A percentile compares a stretch with the other conserved stretches of the same genome.
phyloP scores from a whole-genome alignment of 805 yeast species.

The Pichia pseudocactophila region DNA sequence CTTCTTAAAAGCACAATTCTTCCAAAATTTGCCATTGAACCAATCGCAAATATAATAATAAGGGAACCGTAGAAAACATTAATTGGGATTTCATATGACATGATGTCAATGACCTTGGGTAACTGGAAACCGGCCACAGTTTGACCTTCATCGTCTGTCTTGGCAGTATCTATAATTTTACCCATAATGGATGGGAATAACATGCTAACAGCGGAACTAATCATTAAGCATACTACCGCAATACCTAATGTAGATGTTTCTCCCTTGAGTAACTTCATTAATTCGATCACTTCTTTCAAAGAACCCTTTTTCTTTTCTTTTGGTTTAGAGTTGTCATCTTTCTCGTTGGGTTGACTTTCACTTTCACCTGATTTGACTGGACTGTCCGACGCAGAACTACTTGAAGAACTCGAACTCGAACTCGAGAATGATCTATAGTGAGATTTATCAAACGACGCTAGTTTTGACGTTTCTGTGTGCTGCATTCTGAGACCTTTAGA shows the following conservation, averaged over 20 bases:
- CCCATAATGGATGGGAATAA: slow-evolving; percentile 79
- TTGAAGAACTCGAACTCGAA: not conserved
- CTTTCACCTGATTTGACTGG: not conserved
- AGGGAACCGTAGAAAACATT: slow-evolving; percentile 56
- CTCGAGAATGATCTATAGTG: not conserved
- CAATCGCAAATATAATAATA: slow-evolving; percentile 55
- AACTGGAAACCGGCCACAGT: slow-evolving; percentile 6
- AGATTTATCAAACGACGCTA: not conserved
- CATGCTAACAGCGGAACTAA: slow-evolving; percentile 76
- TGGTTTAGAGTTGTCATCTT: not conserved
- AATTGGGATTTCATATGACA: slow-evolving; percentile 48
- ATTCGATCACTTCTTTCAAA: slow-evolving; percentile 34
- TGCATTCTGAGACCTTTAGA: no score
- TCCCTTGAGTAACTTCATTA: slow-evolving; percentile 47
- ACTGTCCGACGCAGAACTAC: no score
- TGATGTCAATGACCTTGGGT: slow-evolving; percentile 16
- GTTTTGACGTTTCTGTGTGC: no score
- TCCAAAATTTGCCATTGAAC: slow-evolving; percentile 74
- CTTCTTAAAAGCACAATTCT: slow-evolving; percentile 66
- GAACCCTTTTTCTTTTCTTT: slow-evolving; percentile 16
- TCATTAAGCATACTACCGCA: slow-evolving; percentile 56
- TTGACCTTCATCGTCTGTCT: slow-evolving; percentile 19
- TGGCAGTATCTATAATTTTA: slow-evolving; percentile 69
- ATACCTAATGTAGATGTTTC: slow-evolving; percentile 45
- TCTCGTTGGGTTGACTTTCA: not conserved